Base-by-base conservation (phyloP, 2,329 filamentous ascomycete species). In the Clonostachys byssicola region DNA sequence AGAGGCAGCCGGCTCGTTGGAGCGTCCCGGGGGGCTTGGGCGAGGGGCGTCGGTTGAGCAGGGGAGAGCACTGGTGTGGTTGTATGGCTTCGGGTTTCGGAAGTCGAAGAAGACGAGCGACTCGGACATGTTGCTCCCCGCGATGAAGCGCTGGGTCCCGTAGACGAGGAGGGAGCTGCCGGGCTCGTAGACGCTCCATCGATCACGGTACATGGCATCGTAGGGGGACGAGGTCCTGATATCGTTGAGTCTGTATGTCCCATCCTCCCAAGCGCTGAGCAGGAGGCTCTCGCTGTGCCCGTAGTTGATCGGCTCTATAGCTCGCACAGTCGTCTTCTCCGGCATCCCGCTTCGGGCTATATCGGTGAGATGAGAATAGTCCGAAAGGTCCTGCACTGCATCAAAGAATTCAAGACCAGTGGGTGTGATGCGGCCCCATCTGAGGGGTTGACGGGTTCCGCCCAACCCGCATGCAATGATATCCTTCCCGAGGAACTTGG, bases 71-170 rank as follows among this genome's bases (percentile, higher is more conserved):
- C 68, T 62, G 4, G 73, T 74, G 60, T 80, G 71, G 47, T 71
- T 60, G 52, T 81, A 81, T 4, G 61, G 52, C 51, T 65, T 73
- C 0, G 70, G 59, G 62, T 72, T 75, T 12, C 78, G 75, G 47
- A 78, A 77, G 63, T 81, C 78, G 49, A 80, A 81, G 34, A 80
- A 58, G 45, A 75, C 73, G 47, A 81, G 51, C 10, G 66, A 63
- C 0, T 70, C 61, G 5, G 65, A 63, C 14, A 63, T 62, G 35
- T 70, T 71, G 53, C 70, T 74, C 4, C 76, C 77, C 0, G 69
- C 69, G 5, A 80, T 56, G 49, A 81, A 81, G 12, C 74, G 67
- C 43, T 79, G 72, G 2, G 66, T 64, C 35, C 75, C 77, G 46
- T 74, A 75, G 2, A 74, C 66, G 4, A 80, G 62, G 2, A 81